These are phyloP conservation scores for Penicillium polonicum DNA, from an alignment of 2,329 filamentous ascomycete genomes.

Conservation along the genomic window DNA sequence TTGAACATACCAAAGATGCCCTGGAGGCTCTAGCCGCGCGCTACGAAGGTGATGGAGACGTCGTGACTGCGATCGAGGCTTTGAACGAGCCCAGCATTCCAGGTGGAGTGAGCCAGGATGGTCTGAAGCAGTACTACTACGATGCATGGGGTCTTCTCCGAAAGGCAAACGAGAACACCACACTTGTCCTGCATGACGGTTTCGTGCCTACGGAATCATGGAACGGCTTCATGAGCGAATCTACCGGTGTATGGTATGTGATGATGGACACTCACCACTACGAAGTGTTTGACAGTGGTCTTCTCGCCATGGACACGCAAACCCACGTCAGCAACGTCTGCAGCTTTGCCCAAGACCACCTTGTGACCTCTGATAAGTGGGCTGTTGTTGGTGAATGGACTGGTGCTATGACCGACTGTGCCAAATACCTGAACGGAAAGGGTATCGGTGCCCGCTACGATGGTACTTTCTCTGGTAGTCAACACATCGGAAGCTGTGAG, in stretches of 20 bases:
- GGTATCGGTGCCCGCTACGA: conserved; percentile 59
- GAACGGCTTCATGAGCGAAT: conserved; percentile 60
- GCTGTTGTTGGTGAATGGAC: conserved; percentile 69
- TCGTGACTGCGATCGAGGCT: conserved; percentile 54
- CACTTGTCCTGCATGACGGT: conserved; percentile 57
- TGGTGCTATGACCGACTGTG: conserved; percentile 63
- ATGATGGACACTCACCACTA: conserved; percentile 67
- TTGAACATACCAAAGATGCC: conserved; percentile 49
- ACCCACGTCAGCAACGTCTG: conserved; percentile 59
- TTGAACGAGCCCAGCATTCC: conserved; percentile 45
- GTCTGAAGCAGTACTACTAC: conserved; percentile 55
- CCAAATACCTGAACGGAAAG: conserved; percentile 56
- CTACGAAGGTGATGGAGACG: conserved; percentile 58
- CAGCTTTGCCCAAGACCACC: conserved; percentile 50
- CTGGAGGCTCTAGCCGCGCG: conserved; percentile 58
- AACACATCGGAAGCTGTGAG: conserved; percentile 55
- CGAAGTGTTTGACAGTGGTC: conserved; percentile 32
- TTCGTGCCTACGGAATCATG: conserved; percentile 52
- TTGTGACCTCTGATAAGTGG: conserved; percentile 60
- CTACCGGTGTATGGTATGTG: conserved; percentile 48
- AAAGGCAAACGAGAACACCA: conserved; percentile 44
- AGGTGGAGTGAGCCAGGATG: conserved; percentile 43
- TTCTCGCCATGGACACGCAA: conserved; percentile 44
- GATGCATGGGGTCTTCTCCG: conserved; percentile 52
- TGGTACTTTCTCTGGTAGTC: conserved; percentile 51